These are phyloP conservation scores for Trichoderma sp. DNA, from an alignment of 2,329 filamentous ascomycete genomes.

Conservation along the genomic window DNA sequence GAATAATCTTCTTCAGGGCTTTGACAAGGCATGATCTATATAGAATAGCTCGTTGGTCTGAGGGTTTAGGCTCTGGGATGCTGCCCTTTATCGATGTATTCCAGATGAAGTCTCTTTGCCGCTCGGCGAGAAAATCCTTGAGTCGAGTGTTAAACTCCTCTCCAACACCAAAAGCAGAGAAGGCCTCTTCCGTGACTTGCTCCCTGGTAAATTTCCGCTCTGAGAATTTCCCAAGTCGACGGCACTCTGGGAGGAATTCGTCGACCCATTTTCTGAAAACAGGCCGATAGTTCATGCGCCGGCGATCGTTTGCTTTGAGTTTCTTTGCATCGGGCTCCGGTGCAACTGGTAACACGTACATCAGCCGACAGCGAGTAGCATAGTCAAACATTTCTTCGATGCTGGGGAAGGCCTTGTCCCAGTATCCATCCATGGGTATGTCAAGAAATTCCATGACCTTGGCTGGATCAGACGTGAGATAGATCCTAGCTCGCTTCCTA, in stretches of 20 bases:
- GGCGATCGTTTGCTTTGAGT: slow-evolving; percentile 54
- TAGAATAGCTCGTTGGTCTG: slow-evolving; percentile 26
- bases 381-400: slow-evolving; percentile 61
- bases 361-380: slow-evolving; percentile 55
- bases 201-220: slow-evolving; percentile 36
- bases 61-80: slow-evolving; percentile 30
- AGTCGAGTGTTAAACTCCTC: slow-evolving; percentile 44
- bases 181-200: slow-evolving; percentile 50
- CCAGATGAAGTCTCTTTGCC: slow-evolving; percentile 43
- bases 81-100: slow-evolving; percentile 42
- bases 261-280: slow-evolving; percentile 60
- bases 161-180: slow-evolving; percentile 47
- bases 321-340: slow-evolving; percentile 31
- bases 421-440: slow-evolving; percentile 46
- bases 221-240: slow-evolving; percentile 37
- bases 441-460: slow-evolving; percentile 61
- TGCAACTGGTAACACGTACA: slow-evolving; percentile 41
- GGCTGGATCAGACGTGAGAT: slow-evolving; percentile 56
- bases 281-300: slow-evolving; percentile 51
- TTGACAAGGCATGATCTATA: slow-evolving; percentile 37
- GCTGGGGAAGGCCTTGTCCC: slow-evolving; percentile 53
- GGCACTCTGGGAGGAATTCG: slow-evolving; percentile 57
- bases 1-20: slow-evolving; percentile 49
- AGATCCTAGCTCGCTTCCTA: slow-evolving; percentile 54
- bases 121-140: slow-evolving; percentile 39